These are phyloP conservation scores for Diaporthe vaccinii DNA, from an alignment of 2,329 filamentous ascomycete species.

Conservation along the genomic window DNA sequence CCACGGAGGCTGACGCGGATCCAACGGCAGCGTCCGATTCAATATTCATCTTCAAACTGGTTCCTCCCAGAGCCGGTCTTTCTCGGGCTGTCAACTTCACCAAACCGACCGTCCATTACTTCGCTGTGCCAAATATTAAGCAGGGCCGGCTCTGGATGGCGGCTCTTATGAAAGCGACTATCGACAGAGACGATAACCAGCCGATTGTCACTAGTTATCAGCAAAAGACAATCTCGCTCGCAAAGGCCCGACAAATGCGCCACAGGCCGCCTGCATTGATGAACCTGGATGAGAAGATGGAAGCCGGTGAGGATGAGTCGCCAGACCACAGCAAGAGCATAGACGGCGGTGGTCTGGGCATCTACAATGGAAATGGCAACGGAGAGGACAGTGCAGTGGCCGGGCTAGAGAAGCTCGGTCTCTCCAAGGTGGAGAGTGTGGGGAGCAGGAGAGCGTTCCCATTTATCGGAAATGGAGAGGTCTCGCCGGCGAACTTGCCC, in stretches of 20 bases:
- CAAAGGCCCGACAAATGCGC: slow-evolving; percentile 88
- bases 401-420: slow-evolving; percentile 56
- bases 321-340: slow-evolving; percentile 38
- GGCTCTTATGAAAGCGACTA: slow-evolving; percentile 98
- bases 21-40: slow-evolving; percentile 62
- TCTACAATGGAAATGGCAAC: slow-evolving; percentile 45
- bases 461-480: slow-evolving; percentile 44
- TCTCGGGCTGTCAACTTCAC: slow-evolving; percentile 96
- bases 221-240: slow-evolving; percentile 94
- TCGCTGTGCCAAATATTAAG: slow-evolving; percentile 91
- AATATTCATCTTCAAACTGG: slow-evolving; percentile 98
- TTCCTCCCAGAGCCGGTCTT: slow-evolving; percentile 88
- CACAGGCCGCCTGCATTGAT: slow-evolving; percentile 92
- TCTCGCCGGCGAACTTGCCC: slow-evolving; percentile 43
- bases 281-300: slow-evolving; percentile 70
- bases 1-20: slow-evolving; percentile 64
- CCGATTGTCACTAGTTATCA: slow-evolving; percentile 93
- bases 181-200: slow-evolving; percentile 87
- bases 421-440: slow-evolving; percentile 52
- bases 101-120: slow-evolving; percentile 97
- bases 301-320: slow-evolving; percentile 43
- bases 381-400: slow-evolving; percentile 60
- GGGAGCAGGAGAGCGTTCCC: slow-evolving; percentile 43
- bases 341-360: slow-evolving; percentile 59
- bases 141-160: slow-evolving; percentile 98